These are phyloP conservation scores for Elaeis guineensis DNA, from an alignment of 176 grass and related monocot genomes.

Conservation along the genomic window DNA sequence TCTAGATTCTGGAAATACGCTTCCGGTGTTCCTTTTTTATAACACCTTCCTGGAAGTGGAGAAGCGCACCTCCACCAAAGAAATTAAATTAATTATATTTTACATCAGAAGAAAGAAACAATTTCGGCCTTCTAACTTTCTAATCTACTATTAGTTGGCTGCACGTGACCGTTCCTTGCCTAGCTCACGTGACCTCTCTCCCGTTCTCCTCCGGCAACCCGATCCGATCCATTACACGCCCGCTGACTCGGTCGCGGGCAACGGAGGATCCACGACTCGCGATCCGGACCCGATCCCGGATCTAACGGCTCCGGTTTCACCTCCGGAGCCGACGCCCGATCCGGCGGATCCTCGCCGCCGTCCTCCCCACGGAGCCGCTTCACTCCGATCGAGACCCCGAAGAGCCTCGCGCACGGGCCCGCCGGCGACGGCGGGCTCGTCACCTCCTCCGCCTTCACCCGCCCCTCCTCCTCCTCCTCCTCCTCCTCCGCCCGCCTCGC, in stretches of 20 bases:
- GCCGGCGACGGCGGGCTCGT: slow-evolving; percentile 1
- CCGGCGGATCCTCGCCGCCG: not conserved
- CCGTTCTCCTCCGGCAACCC: slow-evolving; percentile 1
- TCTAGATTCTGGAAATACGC: no score
- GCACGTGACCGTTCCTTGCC: no score
- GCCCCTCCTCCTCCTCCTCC: not conserved
- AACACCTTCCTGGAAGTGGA: no score
- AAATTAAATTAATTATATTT: no score
- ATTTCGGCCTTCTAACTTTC: no score
- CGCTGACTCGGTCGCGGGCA: slow-evolving; percentile 9
- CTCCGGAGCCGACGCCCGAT: not conserved
- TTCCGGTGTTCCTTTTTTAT: no score
- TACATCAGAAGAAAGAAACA: no score
- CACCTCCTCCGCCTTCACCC: slow-evolving; percentile 3
- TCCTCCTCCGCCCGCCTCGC: slow-evolving; percentile 13
- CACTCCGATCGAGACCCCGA: slow-evolving; percentile 63
- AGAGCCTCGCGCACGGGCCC: slow-evolving; percentile 38
- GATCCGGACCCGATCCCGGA: not conserved
- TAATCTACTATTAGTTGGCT: no score
- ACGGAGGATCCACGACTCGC: slow-evolving; percentile 42
- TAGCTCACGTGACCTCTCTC: no score
- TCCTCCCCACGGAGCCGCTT: slow-evolving; percentile 39
- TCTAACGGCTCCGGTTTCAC: slow-evolving; percentile 50
- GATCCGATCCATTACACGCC: slow-evolving; percentile 26
- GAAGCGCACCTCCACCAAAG: no score